Base-by-base conservation (phyloP, 2,329 filamentous ascomycete genomes). In the Sporothrix protearum region DNA sequence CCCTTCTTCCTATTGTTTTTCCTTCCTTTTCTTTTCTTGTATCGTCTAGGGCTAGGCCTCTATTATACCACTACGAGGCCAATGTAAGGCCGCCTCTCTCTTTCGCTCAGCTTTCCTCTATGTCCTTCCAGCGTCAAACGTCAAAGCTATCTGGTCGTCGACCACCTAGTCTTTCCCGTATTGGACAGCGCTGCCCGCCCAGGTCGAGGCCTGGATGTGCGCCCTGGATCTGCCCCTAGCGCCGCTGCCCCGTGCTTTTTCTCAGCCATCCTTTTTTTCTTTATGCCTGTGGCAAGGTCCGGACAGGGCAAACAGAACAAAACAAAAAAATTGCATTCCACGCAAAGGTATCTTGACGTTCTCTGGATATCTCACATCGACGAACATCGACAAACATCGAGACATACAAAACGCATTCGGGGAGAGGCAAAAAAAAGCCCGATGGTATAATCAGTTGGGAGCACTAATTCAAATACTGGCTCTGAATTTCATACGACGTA, bases 141-240 rank as follows among this genome's bases (percentile, higher is more conserved):
- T 3, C 47, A 53, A 30, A 30, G 3, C 51, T 69, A 55, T 68
- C 49, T 68, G 19, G 33, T 30, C 51, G 51, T 68, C 25, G 64
- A 25, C 51, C 49, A 55, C 68, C 53, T 55, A 33, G 49, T 39
- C 61, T 3, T 19, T 22, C 49, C 61, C 39, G 42, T 67, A 61
- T 69, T 69, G 53, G 28, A 61, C 68, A 69, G n/a, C 28, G 2
- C 39, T 6, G 51, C 25, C 47, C 28, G 55, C 47, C 63, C 64
- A 69, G 42, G 66, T 71, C 70, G n/a, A 63, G 70, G 63, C 70
- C 63, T 69, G 67, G 67, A 69, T 25, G 55, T 57, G 36, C 64
- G 53, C 68, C 70, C 70, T 68, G 64, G 70, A 71, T 68, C 70
- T 71, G 63, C 70, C 45, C 53, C 55, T 71, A 71, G 70, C 70